Conservation (phyloP, 1,284 basidiomycete genomes). For the Sporisorium iseilematis-ciliati region DNA sequence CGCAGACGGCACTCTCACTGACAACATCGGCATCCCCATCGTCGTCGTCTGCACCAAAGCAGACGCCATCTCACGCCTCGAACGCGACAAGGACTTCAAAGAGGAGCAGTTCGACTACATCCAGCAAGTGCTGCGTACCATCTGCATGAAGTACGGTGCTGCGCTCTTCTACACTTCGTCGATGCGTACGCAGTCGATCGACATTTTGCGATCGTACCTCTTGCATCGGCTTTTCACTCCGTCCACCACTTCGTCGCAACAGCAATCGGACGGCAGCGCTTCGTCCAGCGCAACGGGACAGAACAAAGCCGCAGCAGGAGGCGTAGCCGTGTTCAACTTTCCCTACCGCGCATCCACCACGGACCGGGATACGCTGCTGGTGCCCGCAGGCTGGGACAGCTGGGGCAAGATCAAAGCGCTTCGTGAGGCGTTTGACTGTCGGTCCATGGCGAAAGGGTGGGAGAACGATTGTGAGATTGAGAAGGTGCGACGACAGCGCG, state of each 20-base stretch:
- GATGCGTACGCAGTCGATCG: conserved; percentile 80
- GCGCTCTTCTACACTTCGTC: conserved; percentile 90
- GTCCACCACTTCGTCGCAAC: conserved; percentile 64
- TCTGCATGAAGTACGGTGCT: conserved; percentile 94
- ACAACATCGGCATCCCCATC: conserved; percentile 82
- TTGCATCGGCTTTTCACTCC: conserved; percentile 87
- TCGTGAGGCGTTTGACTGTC: conserved; percentile 89
- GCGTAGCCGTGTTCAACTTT: conserved; percentile 85
- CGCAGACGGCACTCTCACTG: conserved; percentile 49
- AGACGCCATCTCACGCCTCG: conserved; percentile 69
- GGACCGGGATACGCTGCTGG: conserved; percentile 89
- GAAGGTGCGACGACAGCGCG: conserved; percentile 25
- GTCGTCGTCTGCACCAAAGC: conserved; percentile 86
- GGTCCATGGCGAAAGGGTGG: conserved; percentile 81
- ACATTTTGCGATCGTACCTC: conserved; percentile 84
- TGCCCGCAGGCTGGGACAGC: conserved; percentile 96
- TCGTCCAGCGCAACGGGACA: neutral
- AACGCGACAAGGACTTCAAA: conserved; percentile 71
- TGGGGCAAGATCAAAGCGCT: conserved; percentile 95
- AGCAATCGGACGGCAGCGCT: neutral
- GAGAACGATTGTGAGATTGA: conserved; percentile 60
- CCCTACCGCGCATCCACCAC: conserved; percentile 87
- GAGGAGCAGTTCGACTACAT: conserved; percentile 95
- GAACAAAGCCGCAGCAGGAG: conserved; percentile 49
- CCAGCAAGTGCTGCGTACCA: conserved; percentile 91